A percentile compares a stretch with the other conserved stretches of the same genome.
Conservation (phyloP, 1,139 yeast genomes). For the Hyphopichia khmerensis region DNA sequence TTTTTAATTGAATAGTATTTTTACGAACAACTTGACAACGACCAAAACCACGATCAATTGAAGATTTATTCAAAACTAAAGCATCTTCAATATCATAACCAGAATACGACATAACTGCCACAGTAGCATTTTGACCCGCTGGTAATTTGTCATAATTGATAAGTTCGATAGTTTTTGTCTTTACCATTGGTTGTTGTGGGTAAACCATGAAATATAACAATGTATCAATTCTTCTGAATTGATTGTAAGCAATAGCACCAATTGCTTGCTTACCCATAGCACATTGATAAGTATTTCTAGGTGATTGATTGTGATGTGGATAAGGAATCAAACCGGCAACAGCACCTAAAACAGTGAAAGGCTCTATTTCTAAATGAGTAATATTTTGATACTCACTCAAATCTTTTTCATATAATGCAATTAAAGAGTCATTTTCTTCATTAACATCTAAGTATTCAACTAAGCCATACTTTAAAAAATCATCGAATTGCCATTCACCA, state of each 20-base stretch:
- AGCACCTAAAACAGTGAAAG: slow-evolving; percentile 94
- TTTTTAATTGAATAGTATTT: slow-evolving; percentile 82
- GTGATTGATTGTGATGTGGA: slow-evolving; percentile 98
- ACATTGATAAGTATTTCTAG: slow-evolving; percentile 98
- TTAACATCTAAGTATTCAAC: slow-evolving; percentile 97
- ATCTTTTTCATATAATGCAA: slow-evolving; percentile 80
- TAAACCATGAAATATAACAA: slow-evolving; percentile 91
- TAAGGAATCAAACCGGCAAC: slow-evolving; percentile 99
- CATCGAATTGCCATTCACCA: slow-evolving; percentile 85
- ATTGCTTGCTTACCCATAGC: slow-evolving; percentile 99
- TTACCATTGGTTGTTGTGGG: slow-evolving; percentile 99
- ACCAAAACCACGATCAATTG: slow-evolving; percentile 96
- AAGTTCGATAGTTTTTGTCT: slow-evolving; percentile 92
- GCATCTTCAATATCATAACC: slow-evolving; percentile 99
- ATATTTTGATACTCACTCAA: slow-evolving; percentile 38
- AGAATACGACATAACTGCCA: slow-evolving; percentile 98
- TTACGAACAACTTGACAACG: slow-evolving; percentile 97
- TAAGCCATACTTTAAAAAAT: slow-evolving; percentile 77
- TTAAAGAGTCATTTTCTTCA: slow-evolving; percentile 93
- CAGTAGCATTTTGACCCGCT: slow-evolving; percentile 98
- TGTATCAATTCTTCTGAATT: slow-evolving; percentile 93
- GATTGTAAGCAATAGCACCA: slow-evolving; percentile 98
- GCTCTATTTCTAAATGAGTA: slow-evolving; percentile 95
- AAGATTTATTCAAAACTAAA: slow-evolving; percentile 85
- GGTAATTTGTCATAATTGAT: slow-evolving; percentile 95